Conservation (phyloP, 2,329 filamentous ascomycete species). For the Aspergillus sojae region DNA sequence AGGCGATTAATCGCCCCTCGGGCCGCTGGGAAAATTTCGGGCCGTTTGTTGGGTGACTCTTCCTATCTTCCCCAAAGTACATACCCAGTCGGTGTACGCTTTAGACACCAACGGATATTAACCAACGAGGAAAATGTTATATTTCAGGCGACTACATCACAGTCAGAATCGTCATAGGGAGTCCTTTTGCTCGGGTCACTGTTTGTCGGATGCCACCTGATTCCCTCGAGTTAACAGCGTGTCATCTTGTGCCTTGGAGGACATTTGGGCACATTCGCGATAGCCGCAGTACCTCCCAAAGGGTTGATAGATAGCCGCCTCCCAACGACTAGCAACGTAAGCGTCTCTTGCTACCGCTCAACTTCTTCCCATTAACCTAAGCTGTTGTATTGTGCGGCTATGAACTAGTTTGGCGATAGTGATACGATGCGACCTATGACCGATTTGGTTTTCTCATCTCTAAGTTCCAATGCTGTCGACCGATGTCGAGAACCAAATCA, state of each 20-base stretch:
- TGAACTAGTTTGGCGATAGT: neutral
- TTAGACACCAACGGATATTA: neutral
- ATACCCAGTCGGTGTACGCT: neutral
- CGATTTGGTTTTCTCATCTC: neutral
- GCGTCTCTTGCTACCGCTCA: slow-evolving; percentile 61
- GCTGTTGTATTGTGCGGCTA: neutral
- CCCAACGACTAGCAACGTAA: slow-evolving; percentile 63
- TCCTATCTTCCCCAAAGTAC: neutral
- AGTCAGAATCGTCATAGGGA: neutral
- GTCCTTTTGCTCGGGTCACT: neutral
- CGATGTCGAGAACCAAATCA: neutral
- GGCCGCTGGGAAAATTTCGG: neutral
- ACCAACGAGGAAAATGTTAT: neutral
- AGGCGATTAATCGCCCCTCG: slow-evolving; percentile 1
- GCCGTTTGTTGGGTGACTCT: slow-evolving; percentile 1
- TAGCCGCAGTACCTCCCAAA: slow-evolving; percentile 60
- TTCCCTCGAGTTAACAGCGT: neutral
- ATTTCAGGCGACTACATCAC: neutral
- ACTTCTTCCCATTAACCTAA: neutral
- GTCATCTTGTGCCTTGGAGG: neutral
- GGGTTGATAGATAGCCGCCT: slow-evolving; percentile 63
- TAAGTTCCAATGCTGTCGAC: neutral
- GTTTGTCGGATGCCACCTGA: neutral
- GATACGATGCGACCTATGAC: neutral
- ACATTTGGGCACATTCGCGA: slow-evolving; percentile 58